Percentiles rank a stretch among this genome's conserved stretches.
Evolutionary conservation across 306 rosid genomes (phyloP).

Genomic region (Prosopis cineraria): DNA sequence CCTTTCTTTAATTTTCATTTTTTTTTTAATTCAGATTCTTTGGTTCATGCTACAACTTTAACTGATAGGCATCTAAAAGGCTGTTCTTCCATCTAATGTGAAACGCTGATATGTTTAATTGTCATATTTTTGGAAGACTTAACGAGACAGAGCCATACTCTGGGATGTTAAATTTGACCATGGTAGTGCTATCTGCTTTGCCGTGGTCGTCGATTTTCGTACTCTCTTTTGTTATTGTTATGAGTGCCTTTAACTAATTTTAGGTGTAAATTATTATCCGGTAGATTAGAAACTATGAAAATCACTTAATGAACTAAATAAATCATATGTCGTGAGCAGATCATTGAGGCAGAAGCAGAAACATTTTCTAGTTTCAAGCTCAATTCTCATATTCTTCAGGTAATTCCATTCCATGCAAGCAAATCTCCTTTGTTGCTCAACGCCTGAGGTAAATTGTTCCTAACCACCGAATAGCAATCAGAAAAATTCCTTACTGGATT

Average conservation of each 20-base stretch:
- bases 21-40: not conserved
- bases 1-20: not conserved
- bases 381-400: slow-evolving; percentile 24
- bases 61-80: not conserved
- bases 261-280: not conserved
- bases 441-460: not conserved
- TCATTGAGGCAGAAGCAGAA: slow-evolving; percentile 10
- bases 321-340: not conserved
- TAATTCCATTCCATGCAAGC: slow-evolving; percentile 12
- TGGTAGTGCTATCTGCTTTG: not conserved
- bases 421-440: slow-evolving; percentile 5
- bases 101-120: not conserved
- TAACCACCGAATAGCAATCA: not conserved
- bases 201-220: not conserved
- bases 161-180: not conserved
- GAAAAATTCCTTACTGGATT: not conserved
- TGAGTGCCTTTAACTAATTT: not conserved
- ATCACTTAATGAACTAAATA: not conserved
- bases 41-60: not conserved
- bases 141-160: not conserved
- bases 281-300: not conserved
- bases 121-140: not conserved
- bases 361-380: slow-evolving; percentile 7
- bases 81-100: not conserved
- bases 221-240: not conserved